Base-by-base conservation (phyloP, 768 basidiomycete genomes). In the Terana coerulea region DNA sequence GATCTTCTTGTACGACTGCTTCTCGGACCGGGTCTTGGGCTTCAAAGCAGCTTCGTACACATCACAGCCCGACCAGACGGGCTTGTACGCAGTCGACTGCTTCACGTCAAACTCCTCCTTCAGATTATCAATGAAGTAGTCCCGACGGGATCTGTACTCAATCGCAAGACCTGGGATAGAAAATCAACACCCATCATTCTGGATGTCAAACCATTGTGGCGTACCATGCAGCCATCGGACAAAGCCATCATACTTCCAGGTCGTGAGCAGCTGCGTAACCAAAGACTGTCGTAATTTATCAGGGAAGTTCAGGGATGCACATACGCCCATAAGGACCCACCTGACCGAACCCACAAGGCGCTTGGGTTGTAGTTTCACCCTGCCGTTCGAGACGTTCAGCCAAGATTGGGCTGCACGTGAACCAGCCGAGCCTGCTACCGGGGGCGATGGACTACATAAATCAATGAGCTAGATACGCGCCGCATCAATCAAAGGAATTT, bases 361-460 rank as follows among this genome's bases (percentile, higher is more conserved):
- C 76, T 60, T 88, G 87, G 0, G 86, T 80, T 3, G 77, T 75
- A 0, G 78, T 80, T 69, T 93, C 91, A 15, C 77, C 75, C 15
- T 79, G 77, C 39, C 90, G 73, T 59, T 87, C 81, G 9, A 93
- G 64, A 22, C 86, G 74, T 61, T 92, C 90, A 9, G 84, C 83
- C 62, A 93, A 90, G 22, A 83, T 43, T 1, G 88, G 82, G 58
- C 80, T 84, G 60, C 84, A 84, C 2, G 88, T 91, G 62, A 87
- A 84, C 83, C 83, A 94, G 3, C 90, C 91, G 22, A 91, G 64
- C 8, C 89, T 79, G 47, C 78, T 78, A 2, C 89, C 91, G 3
- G 90, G 90, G 2, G 85, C 85, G 41, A 91, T 78, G 2, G 83
- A 87, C 85, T 91, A 60, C n/a, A n/a, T n/a, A n/a, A n/a, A n/a